Conservation (phyloP, 257 asterid genomes). For the Linaria vulgaris region DNA sequence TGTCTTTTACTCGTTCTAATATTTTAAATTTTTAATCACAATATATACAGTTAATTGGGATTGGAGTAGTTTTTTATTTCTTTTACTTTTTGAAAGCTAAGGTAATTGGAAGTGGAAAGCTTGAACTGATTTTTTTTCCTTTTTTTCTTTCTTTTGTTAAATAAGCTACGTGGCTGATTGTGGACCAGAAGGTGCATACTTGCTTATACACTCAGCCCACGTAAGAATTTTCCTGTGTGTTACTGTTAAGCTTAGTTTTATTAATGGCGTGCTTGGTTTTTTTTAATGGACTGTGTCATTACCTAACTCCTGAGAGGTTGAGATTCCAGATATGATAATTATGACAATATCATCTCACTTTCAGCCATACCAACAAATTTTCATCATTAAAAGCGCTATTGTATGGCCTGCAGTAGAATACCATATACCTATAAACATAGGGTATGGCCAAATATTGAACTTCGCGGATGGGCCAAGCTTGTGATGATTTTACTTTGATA, state of each 20-base stretch:
- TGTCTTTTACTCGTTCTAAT: too few species aligned
- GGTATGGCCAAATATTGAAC: conserved; percentile 21
- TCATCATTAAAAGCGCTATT: background rate
- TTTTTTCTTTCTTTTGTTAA: too few species aligned
- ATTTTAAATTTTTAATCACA: too few species aligned
- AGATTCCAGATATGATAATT: conserved; percentile 22
- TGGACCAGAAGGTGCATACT: too few species aligned
- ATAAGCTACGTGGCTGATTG: too few species aligned
- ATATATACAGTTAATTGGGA: too few species aligned
- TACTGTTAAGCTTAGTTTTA: conserved; percentile 23
- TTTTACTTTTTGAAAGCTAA: too few species aligned
- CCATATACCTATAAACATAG: conserved; percentile 11
- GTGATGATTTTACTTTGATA: background rate
- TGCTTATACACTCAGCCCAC: too few species aligned
- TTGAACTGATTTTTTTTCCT: too few species aligned
- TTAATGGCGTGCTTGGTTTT: conserved; percentile 20
- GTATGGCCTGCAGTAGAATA: conserved; percentile 4
- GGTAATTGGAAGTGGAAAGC: too few species aligned
- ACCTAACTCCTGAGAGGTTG: conserved; percentile 17
- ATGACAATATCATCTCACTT: conserved; percentile 12
- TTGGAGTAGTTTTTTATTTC: too few species aligned
- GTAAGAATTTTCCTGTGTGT: too few species aligned
- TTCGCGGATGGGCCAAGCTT: conserved; percentile 5
- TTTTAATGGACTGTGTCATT: conserved; percentile 28
- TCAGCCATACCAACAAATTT: conserved; percentile 21